phyloP scores from a whole-genome alignment of 2,329 filamentous ascomycete species.

The Phaeosphaeria sp. region DNA sequence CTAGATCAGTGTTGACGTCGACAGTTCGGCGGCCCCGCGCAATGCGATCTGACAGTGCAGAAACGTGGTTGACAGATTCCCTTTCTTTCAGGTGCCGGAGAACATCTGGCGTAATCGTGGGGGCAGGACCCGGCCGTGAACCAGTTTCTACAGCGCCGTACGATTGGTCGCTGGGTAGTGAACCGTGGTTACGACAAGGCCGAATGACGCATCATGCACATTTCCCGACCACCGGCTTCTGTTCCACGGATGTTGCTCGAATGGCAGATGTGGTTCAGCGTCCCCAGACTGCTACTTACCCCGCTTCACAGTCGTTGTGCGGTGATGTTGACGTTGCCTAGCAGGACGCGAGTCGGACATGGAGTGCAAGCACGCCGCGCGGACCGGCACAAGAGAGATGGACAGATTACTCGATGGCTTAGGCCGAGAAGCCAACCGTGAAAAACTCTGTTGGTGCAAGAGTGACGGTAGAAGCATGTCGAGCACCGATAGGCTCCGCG shows the following conservation, averaged over 20 bases:
- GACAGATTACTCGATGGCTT: constrained; percentile 10
- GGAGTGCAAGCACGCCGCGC: constrained; percentile 18
- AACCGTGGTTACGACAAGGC: constrained; percentile 14
- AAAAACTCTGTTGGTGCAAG: constrained; percentile 28
- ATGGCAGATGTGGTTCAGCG: constrained; percentile 4
- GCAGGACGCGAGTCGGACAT: constrained; percentile 9
- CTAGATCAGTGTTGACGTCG: constrained; percentile 5
- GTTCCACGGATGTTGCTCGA: constrained; percentile 17
- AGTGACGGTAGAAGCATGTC: constrained; percentile 6
- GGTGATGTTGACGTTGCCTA: constrained; percentile 18
- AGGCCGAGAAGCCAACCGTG: constrained; percentile 18
- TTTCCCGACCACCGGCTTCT: constrained; percentile 2
- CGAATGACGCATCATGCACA: constrained; percentile 8
- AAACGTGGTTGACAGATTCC: constrained; percentile 1
- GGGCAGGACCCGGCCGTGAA: background rate
- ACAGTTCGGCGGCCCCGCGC: constrained; percentile 6
- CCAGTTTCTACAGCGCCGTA: background rate
- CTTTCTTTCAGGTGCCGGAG: constrained; percentile 9
- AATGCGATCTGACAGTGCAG: constrained; percentile 3
- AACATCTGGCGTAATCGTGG: background rate
- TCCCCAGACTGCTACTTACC: constrained; percentile 10
- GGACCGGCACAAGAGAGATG: constrained; percentile 11
- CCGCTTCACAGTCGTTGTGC: constrained; percentile 7
- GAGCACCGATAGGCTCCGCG: constrained; percentile 22
- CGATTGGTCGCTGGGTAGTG: constrained; percentile 3